These are phyloP conservation scores for Paxillus rubicundulus DNA, from an alignment of 768 basidiomycete species.

Conservation along the genomic window DNA sequence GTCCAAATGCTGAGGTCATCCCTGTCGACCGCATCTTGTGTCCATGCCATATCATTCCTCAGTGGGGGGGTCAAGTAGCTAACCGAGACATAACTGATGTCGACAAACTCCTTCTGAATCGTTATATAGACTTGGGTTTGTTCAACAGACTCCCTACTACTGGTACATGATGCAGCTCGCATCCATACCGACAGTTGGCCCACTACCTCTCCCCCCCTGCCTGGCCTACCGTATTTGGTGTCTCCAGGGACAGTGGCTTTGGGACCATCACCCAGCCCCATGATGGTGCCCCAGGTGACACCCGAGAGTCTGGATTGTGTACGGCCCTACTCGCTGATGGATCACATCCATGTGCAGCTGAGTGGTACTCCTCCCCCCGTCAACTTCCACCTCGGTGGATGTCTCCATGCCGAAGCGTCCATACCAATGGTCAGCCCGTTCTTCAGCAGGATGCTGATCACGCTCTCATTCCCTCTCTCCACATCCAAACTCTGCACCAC, in stretches of 20 bases:
- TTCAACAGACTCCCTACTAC: no score
- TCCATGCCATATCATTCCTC: no score
- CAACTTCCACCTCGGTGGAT: neutral
- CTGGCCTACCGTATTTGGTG: constrained; percentile 83
- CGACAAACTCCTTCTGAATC: no score
- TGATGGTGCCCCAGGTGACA: constrained; percentile 78
- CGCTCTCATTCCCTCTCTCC: constrained; percentile 83
- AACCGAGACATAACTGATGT: no score
- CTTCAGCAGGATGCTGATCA: constrained; percentile 95
- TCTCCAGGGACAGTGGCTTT: constrained; percentile 94
- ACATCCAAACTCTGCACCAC: constrained; percentile 77
- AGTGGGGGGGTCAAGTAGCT: no score
- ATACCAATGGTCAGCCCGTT: constrained; percentile 86
- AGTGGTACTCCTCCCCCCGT: constrained; percentile 57
- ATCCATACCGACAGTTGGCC: no score
- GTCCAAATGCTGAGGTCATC: no score
- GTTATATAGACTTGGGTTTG: no score
- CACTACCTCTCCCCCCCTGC: constrained; percentile 56
- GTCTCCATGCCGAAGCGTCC: constrained; percentile 56
- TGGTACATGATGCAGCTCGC: no score
- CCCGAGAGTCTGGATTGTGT: constrained; percentile 77
- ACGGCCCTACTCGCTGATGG: constrained; percentile 86
- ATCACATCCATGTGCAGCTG: constrained; percentile 97
- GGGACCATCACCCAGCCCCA: constrained; percentile 78
- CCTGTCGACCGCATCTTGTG: no score